phyloP scores from a whole-genome alignment of 2,329 filamentous ascomycete genomes.

The Talaromyces sp. region DNA sequence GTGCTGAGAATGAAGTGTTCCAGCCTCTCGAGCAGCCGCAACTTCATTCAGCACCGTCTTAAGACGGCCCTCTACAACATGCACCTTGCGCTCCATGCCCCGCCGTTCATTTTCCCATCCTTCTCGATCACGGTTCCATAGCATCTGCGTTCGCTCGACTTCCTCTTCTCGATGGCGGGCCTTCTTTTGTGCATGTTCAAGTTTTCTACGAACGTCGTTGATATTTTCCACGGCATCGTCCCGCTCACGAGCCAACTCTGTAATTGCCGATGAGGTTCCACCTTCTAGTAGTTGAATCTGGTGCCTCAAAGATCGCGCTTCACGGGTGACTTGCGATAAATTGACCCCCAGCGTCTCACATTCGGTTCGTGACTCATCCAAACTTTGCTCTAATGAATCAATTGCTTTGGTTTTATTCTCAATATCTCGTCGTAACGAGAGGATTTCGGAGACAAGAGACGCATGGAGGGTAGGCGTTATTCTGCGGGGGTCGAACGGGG shows the following conservation, averaged over 20 bases:
- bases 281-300: constrained; percentile 86
- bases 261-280: constrained; percentile 81
- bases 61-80: constrained; percentile 85
- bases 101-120: constrained; percentile 82
- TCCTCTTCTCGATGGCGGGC: constrained; percentile 80
- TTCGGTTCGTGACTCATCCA: constrained; percentile 73
- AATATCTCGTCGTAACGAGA: constrained; percentile 81
- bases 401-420: constrained; percentile 88
- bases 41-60: constrained; percentile 86
- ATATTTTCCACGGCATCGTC: constrained; percentile 77
- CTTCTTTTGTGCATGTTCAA: constrained; percentile 78
- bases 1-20: constrained; percentile 34
- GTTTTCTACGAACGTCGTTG: constrained; percentile 71
- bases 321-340: constrained; percentile 68
- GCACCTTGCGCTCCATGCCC: constrained; percentile 78
- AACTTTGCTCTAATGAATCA: constrained; percentile 74
- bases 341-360: constrained; percentile 70
- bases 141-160: constrained; percentile 71
- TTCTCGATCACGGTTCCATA: constrained; percentile 84
- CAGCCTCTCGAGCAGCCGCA: constrained; percentile 45
- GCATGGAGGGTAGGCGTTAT: constrained; percentile 96
- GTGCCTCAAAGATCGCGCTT: constrained; percentile 77
- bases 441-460: constrained; percentile 90
- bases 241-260: constrained; percentile 80
- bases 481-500: constrained; percentile 80